Evolutionary conservation across 129 eudicot genomes (phyloP).

Genomic region (Artemisia tridentata): DNA sequence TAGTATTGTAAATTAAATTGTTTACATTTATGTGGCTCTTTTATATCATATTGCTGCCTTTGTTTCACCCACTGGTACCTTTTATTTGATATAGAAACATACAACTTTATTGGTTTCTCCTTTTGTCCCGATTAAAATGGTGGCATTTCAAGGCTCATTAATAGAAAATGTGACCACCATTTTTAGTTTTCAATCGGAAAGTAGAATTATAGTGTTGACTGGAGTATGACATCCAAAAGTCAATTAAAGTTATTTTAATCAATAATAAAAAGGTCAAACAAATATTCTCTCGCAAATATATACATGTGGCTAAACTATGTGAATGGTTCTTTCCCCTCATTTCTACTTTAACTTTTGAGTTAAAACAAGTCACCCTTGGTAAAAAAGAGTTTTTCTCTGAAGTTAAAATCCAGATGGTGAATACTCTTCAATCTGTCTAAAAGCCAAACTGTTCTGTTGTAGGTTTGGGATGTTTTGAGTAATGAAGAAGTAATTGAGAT

Average conservation of each 20-base stretch:
- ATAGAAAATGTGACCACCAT: background rate
- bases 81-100: background rate
- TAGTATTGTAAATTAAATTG: background rate
- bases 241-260: background rate
- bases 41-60: background rate
- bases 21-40: background rate
- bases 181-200: background rate
- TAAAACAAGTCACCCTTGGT: background rate
- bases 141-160: background rate
- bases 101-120: background rate
- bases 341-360: background rate
- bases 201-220: background rate
- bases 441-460: slow-evolving; percentile 12
- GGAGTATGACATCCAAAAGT: background rate
- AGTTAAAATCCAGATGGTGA: background rate
- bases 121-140: too few species aligned
- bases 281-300: background rate
- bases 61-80: background rate
- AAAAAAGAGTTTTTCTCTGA: background rate
- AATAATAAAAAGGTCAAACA: background rate
- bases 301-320: slow-evolving; percentile 3
- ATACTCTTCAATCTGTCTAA: background rate
- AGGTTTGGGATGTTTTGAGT: slow-evolving; percentile 98
- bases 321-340: background rate
- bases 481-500: slow-evolving; percentile 87